A percentile compares a stretch with the other conserved stretches of the same genome.
phyloP scores from a whole-genome alignment of 345 rosid species.

The Cardiospermum halicacabum region DNA sequence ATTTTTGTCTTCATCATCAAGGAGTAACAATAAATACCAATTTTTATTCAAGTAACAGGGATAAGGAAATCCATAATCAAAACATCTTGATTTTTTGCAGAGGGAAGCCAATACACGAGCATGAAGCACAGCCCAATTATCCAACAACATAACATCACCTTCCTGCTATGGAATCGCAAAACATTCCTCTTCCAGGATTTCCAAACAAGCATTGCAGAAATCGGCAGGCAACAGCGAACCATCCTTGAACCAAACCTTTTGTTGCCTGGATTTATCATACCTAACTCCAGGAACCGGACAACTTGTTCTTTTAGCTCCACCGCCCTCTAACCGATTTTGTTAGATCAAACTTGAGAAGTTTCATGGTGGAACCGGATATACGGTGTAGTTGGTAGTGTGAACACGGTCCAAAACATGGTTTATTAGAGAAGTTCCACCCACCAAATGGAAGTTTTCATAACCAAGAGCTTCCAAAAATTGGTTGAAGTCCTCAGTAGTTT shows the following conservation, averaged over 20 bases:
- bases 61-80: not conserved
- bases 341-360: slow-evolving; percentile 79
- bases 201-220: slow-evolving; percentile 49
- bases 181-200: slow-evolving; percentile 72
- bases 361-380: slow-evolving; percentile 92
- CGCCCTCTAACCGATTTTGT: slow-evolving; percentile 69
- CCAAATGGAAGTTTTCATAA: slow-evolving; percentile 80
- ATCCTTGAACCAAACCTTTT: slow-evolving; percentile 84
- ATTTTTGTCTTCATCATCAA: too few relatives aligned
- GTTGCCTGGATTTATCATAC: slow-evolving; percentile 49
- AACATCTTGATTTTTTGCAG: slow-evolving; percentile 40
- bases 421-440: slow-evolving; percentile 36
- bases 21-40: too few relatives aligned
- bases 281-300: slow-evolving; percentile 82
- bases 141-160: slow-evolving; percentile 72
- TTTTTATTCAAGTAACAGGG: too few relatives aligned
- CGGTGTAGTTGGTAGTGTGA: slow-evolving; percentile 84
- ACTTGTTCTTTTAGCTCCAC: slow-evolving; percentile 67
- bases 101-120: slow-evolving; percentile 79
- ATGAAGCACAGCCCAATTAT: slow-evolving; percentile 86
- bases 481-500: slow-evolving; percentile 71
- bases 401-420: slow-evolving; percentile 73
- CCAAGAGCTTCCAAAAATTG: slow-evolving; percentile 79
- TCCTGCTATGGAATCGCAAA: slow-evolving; percentile 78
- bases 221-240: slow-evolving; percentile 62